Base-by-base conservation (phyloP, 1,284 basidiomycete species). In the Cryptococcus wingfieldii region DNA sequence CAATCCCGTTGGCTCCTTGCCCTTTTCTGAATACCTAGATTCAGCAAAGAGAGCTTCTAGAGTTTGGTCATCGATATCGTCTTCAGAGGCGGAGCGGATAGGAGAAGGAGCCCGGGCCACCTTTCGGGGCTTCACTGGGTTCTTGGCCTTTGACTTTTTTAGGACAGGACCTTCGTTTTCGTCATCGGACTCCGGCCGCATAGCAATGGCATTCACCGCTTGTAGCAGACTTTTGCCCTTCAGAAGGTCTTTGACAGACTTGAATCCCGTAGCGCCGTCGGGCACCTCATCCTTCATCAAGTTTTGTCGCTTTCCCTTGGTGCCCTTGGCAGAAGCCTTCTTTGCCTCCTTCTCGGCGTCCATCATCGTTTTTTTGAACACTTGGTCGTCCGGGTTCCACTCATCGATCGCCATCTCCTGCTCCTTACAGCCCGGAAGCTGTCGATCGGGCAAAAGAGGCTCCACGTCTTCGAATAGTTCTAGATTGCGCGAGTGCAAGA, bases 391-490 rank as follows among this genome's bases (percentile, higher is more conserved):
- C 5, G 74, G 71, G 47, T 71, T 69, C 72, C 74, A 77, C 0
- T 67, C 65, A 55, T 78, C 77, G 13, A 79, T 68, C 0, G 63
- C 61, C 84, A 98, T 90, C 44, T 80, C 79, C 76, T 88, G 86
- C 78, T 96, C 89, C 28, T 90, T 76, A 61, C 85, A 87, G 60
- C 83, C 79, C 0, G 94, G 94, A 42, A 87, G 84, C 59, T 87
- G 78, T 62, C 88, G 80, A 18, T 83, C 82, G 0, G 96, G 94
- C 1, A 98, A 78, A 12, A 99, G 80, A 0, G 91, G 86, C 61
- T 87, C 84, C 46, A 94, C 91, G 71, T 99, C 96, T 31, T 83
- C 86, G 67, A 93, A 99, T 10, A 98, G 82, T 74, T 97, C 92
- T 41, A 98, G 84, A 56, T 88, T 83, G 54, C 88, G 86, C 31